These are phyloP conservation scores for Fusarium nisikadoi DNA, from an alignment of 2,329 filamentous ascomycete genomes.

Conservation along the genomic window DNA sequence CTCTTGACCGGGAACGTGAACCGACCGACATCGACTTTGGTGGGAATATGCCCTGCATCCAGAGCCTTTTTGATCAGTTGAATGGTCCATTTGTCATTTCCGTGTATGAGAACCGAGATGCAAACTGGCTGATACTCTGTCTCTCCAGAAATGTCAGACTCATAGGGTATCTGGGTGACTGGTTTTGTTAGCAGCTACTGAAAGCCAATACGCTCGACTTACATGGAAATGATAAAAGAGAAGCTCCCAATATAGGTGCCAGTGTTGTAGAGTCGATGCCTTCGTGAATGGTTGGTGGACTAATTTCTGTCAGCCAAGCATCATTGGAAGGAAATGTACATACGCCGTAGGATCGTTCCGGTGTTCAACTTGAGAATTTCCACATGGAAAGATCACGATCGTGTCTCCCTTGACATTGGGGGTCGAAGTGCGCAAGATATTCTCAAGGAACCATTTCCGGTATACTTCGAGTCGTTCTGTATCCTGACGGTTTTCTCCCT, in stretches of 20 bases:
- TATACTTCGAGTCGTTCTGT: conserved; percentile 44
- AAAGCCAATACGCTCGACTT: conserved; percentile 27
- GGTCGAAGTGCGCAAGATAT: conserved; percentile 38
- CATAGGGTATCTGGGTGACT: conserved; percentile 48
- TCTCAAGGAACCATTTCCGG: conserved; percentile 47
- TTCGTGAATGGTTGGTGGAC: conserved; percentile 40
- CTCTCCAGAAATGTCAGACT: conserved; percentile 44
- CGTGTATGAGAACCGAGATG: conserved; percentile 45
- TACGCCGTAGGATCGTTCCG: conserved; percentile 45
- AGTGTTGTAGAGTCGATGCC: conserved; percentile 45
- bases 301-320: conserved; percentile 35
- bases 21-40: conserved; percentile 45
- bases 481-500: conserved; percentile 15
- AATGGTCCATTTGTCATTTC: conserved; percentile 43
- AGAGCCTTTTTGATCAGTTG: conserved; percentile 46
- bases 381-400: conserved; percentile 47
- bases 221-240: conserved; percentile 51
- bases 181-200: conserved; percentile 9
- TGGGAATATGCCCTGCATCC: conserved; percentile 42
- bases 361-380: conserved; percentile 32
- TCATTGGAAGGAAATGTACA: conserved; percentile 19
- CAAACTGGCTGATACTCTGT: conserved; percentile 48
- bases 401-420: conserved; percentile 30
- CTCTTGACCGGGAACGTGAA: conserved; percentile 43
- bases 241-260: conserved; percentile 45